These are phyloP conservation scores for Daldinia bambusicola DNA, from an alignment of 495 filamentous ascomycete genomes.

Conservation along the genomic window DNA sequence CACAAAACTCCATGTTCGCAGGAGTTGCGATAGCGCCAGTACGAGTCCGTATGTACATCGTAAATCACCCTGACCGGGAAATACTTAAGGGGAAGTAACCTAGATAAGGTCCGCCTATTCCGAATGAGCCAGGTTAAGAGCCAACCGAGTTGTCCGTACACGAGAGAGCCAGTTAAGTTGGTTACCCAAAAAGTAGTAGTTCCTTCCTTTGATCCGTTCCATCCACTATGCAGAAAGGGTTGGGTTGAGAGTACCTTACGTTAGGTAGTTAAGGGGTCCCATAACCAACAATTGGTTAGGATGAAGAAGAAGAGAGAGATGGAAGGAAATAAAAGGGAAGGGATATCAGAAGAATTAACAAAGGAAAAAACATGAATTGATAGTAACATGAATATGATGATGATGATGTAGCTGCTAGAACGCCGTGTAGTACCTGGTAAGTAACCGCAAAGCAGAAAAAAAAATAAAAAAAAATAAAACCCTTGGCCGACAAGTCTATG, in stretches of 20 bases:
- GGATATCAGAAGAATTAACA: conserved; percentile 23
- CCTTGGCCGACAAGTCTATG: conserved; percentile 35
- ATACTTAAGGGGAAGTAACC: background rate
- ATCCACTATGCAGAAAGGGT: conserved; percentile 9
- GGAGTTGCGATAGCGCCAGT: background rate
- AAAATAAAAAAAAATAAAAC: no score
- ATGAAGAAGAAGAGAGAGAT: conserved; percentile 4
- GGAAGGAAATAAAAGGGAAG: background rate
- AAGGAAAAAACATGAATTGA: conserved; percentile 6
- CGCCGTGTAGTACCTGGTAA: conserved; percentile 27
- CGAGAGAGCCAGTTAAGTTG: background rate
- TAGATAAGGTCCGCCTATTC: background rate
- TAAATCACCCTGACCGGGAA: background rate
- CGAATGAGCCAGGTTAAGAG: background rate
- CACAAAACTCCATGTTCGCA: background rate
- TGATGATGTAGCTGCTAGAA: conserved; percentile 23
- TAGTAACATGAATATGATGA: conserved; percentile 11
- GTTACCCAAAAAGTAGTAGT: conserved; percentile 7
- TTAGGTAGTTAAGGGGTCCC: background rate
- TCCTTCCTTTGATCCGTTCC: background rate
- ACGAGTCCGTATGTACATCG: conserved; percentile 2
- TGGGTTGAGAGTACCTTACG: background rate
- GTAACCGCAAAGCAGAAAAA: conserved; percentile 9
- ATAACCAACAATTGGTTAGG: background rate
- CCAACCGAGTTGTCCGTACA: background rate